Percentiles rank a stretch among this genome's conserved stretches.
phyloP scores from a whole-genome alignment of 306 rosid genomes.

The Abrus precatorius region DNA sequence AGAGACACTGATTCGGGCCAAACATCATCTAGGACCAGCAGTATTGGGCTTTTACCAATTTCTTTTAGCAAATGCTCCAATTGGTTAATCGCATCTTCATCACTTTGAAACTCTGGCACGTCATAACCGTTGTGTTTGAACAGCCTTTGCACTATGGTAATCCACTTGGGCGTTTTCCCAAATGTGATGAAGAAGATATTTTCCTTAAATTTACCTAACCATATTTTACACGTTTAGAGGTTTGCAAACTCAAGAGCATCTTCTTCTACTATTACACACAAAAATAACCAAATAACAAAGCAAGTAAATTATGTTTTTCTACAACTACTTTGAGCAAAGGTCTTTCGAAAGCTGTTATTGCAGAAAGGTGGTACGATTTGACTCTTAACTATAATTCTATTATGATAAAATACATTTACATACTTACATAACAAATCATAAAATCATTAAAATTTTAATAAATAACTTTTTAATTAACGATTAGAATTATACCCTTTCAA shows the following conservation, averaged over 20 bases:
- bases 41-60: constrained; percentile 27
- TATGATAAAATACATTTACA: too few relatives aligned
- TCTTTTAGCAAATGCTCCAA: constrained; percentile 40
- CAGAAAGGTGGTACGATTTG: too few relatives aligned
- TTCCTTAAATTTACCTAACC: constrained; percentile 49
- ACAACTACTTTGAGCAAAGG: too few relatives aligned
- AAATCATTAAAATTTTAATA: too few relatives aligned
- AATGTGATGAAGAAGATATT: constrained; percentile 57
- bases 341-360: too few relatives aligned
- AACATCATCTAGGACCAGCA: constrained; percentile 65
- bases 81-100: not conserved
- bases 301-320: too few relatives aligned
- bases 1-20: constrained; percentile 15
- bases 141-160: constrained; percentile 48
- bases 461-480: too few relatives aligned
- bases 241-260: not conserved
- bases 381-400: too few relatives aligned
- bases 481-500: too few relatives aligned
- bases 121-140: constrained; percentile 31
- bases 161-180: constrained; percentile 51
- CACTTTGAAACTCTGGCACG: not conserved
- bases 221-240: constrained; percentile 24
- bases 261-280: not conserved
- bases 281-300: too few relatives aligned
- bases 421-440: too few relatives aligned